Base-by-base conservation (phyloP, 441 rosid genomes). In the Jatropha multifida region DNA sequence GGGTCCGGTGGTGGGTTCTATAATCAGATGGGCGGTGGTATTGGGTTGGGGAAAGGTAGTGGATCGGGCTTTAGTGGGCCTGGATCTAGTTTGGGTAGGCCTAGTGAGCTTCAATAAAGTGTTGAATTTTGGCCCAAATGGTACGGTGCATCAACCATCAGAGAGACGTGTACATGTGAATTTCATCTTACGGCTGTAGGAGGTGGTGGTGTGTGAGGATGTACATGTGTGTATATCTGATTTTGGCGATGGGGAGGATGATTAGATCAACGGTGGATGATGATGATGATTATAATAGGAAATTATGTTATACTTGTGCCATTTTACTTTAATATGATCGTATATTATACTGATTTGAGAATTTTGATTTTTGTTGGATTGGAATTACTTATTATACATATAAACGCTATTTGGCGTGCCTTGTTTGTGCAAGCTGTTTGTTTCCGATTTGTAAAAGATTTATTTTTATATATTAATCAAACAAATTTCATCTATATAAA, bases 1-100 rank as follows among this genome's bases (percentile, higher is more conserved):
- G 87, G 83, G 48, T 27, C 83, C 0, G 61, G 72, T 59, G 83
- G 78, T 51, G 73, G 68, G 49, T 75, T 75, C 18, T 83, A 44
- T 68, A 87, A 86, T 79, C 86, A 77, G 73, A 74, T 85, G 80
- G 85, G 78, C 8, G 84, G 88, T 12, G 71, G 70, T 4, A 32
- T 32, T 32, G 32, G 32, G 73, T 40, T 71, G 65, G 48, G 72
- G 68, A 52, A 69, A 62, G 59, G 65, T 40, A 15, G 74, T 78
- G 83, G 81, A 49, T 74, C 80, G 1, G 82, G 81, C 12, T 68
- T 12, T 68, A 15, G 80, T 80, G 85, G 83, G 66, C 74, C 80
- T 5, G 84, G 83, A 52, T 58, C 71, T 78, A 70, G 58, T 48
- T 76, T 85, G 42, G 83, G 84, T 23, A 74, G 87, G 87, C 78